A percentile compares a stretch with the other conserved stretches of the same genome.
phyloP scores from a whole-genome alignment of 208 protist genomes.

The Sergeia podlipaevii region DNA sequence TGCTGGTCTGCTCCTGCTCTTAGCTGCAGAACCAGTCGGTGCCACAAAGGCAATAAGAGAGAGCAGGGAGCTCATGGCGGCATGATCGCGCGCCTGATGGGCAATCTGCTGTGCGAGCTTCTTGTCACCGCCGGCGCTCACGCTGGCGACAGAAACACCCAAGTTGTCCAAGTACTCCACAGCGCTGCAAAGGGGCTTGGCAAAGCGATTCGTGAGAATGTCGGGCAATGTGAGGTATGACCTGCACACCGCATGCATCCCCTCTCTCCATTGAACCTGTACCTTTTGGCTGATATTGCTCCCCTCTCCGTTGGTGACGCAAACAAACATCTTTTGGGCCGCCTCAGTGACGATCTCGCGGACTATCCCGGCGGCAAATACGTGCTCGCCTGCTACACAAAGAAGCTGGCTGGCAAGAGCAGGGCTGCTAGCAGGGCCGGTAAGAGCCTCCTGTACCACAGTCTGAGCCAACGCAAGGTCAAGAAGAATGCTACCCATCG shows the following conservation, averaged over 20 bases:
- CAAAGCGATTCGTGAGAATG: slow-evolving; percentile 15
- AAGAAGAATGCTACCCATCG: slow-evolving; percentile 49
- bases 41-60: background rate
- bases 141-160: background rate
- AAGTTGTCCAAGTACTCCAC: slow-evolving; percentile 18
- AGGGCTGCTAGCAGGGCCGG: slow-evolving; percentile 45
- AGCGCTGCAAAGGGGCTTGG: slow-evolving; percentile 16
- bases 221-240: slow-evolving; percentile 23
- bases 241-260: slow-evolving; percentile 5
- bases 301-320: slow-evolving; percentile 4
- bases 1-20: background rate
- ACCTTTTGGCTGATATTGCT: background rate
- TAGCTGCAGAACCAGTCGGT: background rate
- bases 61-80: background rate
- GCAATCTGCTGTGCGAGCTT: background rate
- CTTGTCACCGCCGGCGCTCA: background rate
- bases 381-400: slow-evolving; percentile 29
- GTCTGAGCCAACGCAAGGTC: slow-evolving; percentile 63
- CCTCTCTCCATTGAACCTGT: slow-evolving; percentile 6
- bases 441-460: slow-evolving; percentile 67
- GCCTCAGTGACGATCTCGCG: slow-evolving; percentile 17
- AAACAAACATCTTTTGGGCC: slow-evolving; percentile 25
- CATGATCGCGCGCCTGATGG: background rate
- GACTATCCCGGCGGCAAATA: slow-evolving; percentile 40
- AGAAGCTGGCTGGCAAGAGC: slow-evolving; percentile 39